Evolutionary conservation across 768 basidiomycete species (phyloP), one percentile per base, ranked within the genome.

Genomic region (Pulveroboletus sp.): DNA sequence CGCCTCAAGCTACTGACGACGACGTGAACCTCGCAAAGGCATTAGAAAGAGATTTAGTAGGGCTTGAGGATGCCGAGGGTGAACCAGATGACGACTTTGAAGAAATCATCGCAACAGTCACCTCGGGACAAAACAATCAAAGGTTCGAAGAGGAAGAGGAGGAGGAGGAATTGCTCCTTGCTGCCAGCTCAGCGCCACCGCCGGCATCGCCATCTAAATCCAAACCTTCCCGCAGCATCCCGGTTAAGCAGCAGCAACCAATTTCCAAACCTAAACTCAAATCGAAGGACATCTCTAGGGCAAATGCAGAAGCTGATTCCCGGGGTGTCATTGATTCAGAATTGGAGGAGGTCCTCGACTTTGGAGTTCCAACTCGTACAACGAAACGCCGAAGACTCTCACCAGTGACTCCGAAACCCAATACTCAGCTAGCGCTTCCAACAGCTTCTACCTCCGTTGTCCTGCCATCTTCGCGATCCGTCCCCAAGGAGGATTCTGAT

Each of bases 41-140:
- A 35, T 42, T 66, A 19, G 67, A 62, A 47, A 53, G 33, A 34
- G 64, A 64, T 37, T 46, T 63, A 34, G 49, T 50, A 4, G 64
- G 60, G 9, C 55, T 67, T 8, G 66, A 72, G 34, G 69, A 72
- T 31, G 70, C 63, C 12, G 72, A 71, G 25, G 72, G 64, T 27
- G 67, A 78, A 43, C 59, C 64, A 1, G 78, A 75, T 19, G 73
- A 77, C 21, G 75, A 78, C 17, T 66, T 75, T 20, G 73, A 72
- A 49, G 71, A 75, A 48, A 60, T 74, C 39, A 51, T 75, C 44
- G 66, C 69, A 31, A 55, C 53, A 47, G 49, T 63, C 50, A 46
- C 61, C 32, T 59, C 57, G 6, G 53, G 51, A 42, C 51, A 45
- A 43, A 60, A 60, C 52, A 66, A 68, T 39, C 73, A 73, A 40